Evolutionary conservation across 805 yeast genomes (phyloP), one percentile per base, ranked within the genome.

Genomic region (Saccharomycopsis guyanensis): DNA sequence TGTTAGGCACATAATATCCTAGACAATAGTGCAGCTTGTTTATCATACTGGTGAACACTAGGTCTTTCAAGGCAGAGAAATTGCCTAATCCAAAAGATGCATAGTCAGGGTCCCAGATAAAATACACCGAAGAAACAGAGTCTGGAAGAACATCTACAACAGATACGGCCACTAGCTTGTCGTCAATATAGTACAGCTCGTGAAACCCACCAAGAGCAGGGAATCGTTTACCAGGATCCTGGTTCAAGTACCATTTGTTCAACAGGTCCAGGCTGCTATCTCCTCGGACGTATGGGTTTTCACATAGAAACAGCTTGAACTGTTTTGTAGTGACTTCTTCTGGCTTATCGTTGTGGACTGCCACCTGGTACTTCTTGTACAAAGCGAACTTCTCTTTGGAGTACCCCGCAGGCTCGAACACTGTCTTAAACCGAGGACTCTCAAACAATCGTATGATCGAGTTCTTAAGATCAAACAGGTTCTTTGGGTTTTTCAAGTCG

Each of bases 91-190:
- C 81, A 54, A 80, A 64, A 43, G 75, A 70, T 3, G 80, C 78
- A 57, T 70, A 82, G 45, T 79, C 89, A 0, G 94, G 93, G 58
- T 87, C 89, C 85, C 93, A 86, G 10, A 88, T 77, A 59, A 89
- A 84, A 59, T 89, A 88, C 1, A 89, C 89, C 0, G 95, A 80
- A 0, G 96, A 86, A 0, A 89, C 60, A 0, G 86, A 82, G 22
- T 75, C 61, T 0, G 95, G 95, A 29, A 89, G 61, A 18, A 88
- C 65, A 61, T 88, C 97, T 25, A 83, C 57, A 1, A 88, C 86
- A 0, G 85, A 85, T 31, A 88, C 64, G 0, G 91, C 96, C 35
- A 85, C 75, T 18, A 88, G 66, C 51, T 72, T 69, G 3, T 62
- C 77, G 39, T 84, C 74, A 15, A 72, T 59, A 55, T 82, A 85